Percentiles rank a stretch among this genome's conserved stretches.
Evolutionary conservation across 148 eudicot genomes (phyloP).

Genomic region (Pharnaceum exiguum): DNA sequence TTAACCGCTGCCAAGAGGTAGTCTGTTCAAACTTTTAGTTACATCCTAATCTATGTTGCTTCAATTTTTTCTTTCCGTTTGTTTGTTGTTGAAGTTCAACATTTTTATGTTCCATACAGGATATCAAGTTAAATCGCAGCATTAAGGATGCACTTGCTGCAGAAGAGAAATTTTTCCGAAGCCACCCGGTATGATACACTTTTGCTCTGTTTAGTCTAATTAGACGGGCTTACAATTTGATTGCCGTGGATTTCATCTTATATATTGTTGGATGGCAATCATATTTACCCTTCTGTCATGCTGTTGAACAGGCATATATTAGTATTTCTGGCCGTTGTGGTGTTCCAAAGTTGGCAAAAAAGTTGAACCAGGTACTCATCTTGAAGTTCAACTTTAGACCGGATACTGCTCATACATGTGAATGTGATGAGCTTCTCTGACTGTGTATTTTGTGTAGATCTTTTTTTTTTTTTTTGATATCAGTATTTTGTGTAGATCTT

Average conservation of each 20-base stretch:
- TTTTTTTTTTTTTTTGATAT: too few species aligned
- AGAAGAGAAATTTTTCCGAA: constrained; percentile 89
- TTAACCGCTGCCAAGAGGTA: constrained; percentile 95
- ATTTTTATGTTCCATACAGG: constrained; percentile 40
- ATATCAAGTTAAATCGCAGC: constrained; percentile 61
- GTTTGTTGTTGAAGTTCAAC: constrained; percentile 1
- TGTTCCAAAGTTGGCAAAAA: constrained; percentile 81
- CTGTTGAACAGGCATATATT: constrained; percentile 54
- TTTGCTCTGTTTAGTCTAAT: background rate
- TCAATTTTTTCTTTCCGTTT: background rate
- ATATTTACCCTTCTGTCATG: constrained; percentile 2
- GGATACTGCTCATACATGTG: background rate
- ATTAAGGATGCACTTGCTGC: constrained; percentile 91
- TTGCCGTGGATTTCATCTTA: constrained; percentile 1
- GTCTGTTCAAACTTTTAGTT: background rate
- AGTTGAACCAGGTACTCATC: constrained; percentile 78
- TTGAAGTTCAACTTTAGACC: constrained; percentile 14
- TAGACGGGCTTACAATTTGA: background rate
- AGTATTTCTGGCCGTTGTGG: constrained; percentile 88
- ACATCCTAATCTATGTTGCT: background rate
- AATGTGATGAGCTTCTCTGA: constrained; percentile 8
- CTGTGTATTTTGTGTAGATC: too few species aligned
- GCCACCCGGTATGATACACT: constrained; percentile 67
- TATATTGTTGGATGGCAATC: background rate
- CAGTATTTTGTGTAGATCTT: constrained; percentile 70